Percentiles rank a stretch among this genome's conserved stretches.
phyloP scores from a whole-genome alignment of 345 rosid genomes.

The Pelargonium nanum region DNA sequence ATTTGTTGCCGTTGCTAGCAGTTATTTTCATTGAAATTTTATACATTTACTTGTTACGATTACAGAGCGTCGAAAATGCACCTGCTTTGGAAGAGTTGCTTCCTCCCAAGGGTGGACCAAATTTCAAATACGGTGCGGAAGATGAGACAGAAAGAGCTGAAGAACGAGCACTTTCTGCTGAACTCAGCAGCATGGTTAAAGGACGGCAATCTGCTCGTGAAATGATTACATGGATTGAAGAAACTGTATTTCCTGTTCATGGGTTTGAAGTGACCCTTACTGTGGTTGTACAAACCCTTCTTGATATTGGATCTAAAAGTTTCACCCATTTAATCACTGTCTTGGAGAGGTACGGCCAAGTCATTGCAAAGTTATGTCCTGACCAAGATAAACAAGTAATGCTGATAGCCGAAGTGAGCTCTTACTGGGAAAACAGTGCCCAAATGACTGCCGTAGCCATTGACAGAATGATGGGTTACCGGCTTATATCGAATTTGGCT shows the following conservation, averaged over 20 bases:
- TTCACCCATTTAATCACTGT: constrained; percentile 92
- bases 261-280: constrained; percentile 55
- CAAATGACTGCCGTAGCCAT: constrained; percentile 87
- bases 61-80: constrained; percentile 84
- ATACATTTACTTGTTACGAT: constrained; percentile 7
- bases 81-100: constrained; percentile 80
- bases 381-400: constrained; percentile 70
- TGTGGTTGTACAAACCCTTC: constrained; percentile 77
- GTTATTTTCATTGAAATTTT: background rate
- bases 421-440: constrained; percentile 70
- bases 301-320: constrained; percentile 93
- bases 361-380: constrained; percentile 60
- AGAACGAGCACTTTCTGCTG: constrained; percentile 56
- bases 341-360: constrained; percentile 91
- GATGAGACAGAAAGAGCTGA: constrained; percentile 67
- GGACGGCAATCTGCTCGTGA: constrained; percentile 78
- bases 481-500: constrained; percentile 86
- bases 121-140: constrained; percentile 50
- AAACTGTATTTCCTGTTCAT: constrained; percentile 56
- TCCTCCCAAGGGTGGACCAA: constrained; percentile 72
- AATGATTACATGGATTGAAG: constrained; percentile 72
- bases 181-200: constrained; percentile 72
- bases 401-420: constrained; percentile 72
- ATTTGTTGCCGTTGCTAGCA: background rate
- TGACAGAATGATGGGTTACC: constrained; percentile 99